These are phyloP conservation scores for Penicillium turbatum DNA, from an alignment of 495 filamentous ascomycete species.

Conservation along the genomic window DNA sequence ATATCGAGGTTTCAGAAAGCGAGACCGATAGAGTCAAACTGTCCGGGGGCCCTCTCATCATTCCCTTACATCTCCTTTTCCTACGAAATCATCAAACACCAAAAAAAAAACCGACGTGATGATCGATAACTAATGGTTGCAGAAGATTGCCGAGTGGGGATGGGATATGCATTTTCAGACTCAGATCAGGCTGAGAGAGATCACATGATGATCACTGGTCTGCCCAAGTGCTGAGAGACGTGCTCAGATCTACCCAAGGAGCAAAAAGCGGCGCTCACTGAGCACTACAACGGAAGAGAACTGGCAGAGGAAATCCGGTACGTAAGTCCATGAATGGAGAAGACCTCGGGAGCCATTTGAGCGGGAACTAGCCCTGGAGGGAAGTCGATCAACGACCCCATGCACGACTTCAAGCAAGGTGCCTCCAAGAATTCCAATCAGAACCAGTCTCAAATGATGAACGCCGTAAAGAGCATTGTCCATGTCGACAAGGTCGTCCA, in stretches of 20 bases:
- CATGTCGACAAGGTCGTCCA: neutral
- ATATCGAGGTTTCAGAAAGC: neutral
- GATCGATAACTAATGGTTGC: neutral
- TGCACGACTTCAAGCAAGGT: constrained; percentile 21
- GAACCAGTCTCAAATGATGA: constrained; percentile 13
- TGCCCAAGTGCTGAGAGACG: too few species aligned
- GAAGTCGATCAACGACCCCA: constrained; percentile 36
- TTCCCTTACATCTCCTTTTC: constrained; percentile 8
- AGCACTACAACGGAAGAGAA: too few species aligned
- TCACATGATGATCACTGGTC: too few species aligned
- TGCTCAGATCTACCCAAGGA: too few species aligned
- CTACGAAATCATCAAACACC: neutral
- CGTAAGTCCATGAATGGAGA: neutral
- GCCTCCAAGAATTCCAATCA: neutral
- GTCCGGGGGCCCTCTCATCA: neutral
- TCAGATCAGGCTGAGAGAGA: too few species aligned
- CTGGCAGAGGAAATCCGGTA: too few species aligned
- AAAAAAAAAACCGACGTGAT: constrained; percentile 3
- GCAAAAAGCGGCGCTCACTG: too few species aligned
- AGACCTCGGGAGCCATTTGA: constrained; percentile 39
- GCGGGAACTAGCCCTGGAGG: constrained; percentile 20
- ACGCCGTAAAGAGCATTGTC: constrained; percentile 7
- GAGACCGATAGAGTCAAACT: neutral
- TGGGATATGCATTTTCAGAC: constrained; percentile 1
- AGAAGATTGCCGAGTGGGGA: constrained; percentile 1